Evolutionary conservation across 495 filamentous ascomycete genomes (phyloP).

Genomic region (Parachaetomium inaequale): DNA sequence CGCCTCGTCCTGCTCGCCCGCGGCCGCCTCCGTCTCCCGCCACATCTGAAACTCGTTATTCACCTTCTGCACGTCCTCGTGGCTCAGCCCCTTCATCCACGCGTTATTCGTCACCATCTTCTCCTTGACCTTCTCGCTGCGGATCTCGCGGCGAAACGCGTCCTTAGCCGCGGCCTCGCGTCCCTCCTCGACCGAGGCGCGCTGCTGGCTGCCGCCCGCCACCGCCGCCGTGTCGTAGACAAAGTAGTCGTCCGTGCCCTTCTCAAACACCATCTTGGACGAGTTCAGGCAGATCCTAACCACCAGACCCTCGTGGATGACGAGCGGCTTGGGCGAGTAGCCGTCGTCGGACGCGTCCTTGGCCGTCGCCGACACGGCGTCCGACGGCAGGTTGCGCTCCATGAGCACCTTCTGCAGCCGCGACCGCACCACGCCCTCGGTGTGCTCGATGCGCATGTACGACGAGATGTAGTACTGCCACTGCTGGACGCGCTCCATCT

Average conservation of each 20-base stretch:
- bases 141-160: slow-evolving; percentile 51
- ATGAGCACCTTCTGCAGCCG: slow-evolving; percentile 65
- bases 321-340: slow-evolving; percentile 52
- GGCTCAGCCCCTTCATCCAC: slow-evolving; percentile 70
- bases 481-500: slow-evolving; percentile 54
- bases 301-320: slow-evolving; percentile 68
- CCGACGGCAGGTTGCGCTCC: slow-evolving; percentile 66
- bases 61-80: slow-evolving; percentile 65
- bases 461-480: slow-evolving; percentile 96
- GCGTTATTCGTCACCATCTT: slow-evolving; percentile 68
- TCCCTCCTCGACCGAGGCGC: slow-evolving; percentile 13
- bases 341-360: slow-evolving; percentile 45
- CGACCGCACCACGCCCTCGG: slow-evolving; percentile 71
- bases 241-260: slow-evolving; percentile 56
- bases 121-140: slow-evolving; percentile 62
- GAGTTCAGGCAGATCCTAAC: slow-evolving; percentile 77
- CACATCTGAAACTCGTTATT: slow-evolving; percentile 60
- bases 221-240: too few species aligned
- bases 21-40: slow-evolving; percentile 36
- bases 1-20: slow-evolving; percentile 11
- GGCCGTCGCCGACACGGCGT: slow-evolving; percentile 26
- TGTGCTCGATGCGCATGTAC: slow-evolving; percentile 81
- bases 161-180: slow-evolving; percentile 41
- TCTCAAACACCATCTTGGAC: slow-evolving; percentile 75
- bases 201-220: slow-evolving; percentile 23